phyloP scores from a whole-genome alignment of 2,329 filamentous ascomycete species.

The Leptographium galeiforme region DNA sequence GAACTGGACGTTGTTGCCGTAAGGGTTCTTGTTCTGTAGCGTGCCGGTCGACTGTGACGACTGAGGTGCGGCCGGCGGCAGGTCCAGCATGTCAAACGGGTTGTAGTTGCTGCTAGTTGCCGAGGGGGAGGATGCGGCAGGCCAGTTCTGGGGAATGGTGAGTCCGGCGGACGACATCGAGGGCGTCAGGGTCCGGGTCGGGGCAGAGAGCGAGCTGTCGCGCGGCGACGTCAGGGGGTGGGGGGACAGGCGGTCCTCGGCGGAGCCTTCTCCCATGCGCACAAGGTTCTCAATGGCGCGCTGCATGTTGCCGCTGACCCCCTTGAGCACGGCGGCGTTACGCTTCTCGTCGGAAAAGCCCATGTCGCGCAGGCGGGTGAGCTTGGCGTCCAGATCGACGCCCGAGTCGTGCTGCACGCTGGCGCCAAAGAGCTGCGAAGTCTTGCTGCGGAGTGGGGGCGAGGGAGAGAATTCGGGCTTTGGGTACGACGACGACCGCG shows the following conservation, averaged over 20 bases:
- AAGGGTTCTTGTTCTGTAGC: constrained; percentile 43
- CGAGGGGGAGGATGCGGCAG: constrained; percentile 21
- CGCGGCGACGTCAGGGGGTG: constrained; percentile 27
- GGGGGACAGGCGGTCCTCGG: constrained; percentile 30
- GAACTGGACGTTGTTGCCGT: constrained; percentile 54
- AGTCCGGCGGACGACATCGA: constrained; percentile 22
- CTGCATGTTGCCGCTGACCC: constrained; percentile 73
- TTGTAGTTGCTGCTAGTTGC: constrained; percentile 29
- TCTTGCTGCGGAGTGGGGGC: constrained; percentile 39
- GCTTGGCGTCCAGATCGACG: constrained; percentile 55
- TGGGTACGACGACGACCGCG: constrained; percentile 7
- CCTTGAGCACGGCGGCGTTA: constrained; percentile 67
- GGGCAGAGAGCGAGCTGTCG: constrained; percentile 29
- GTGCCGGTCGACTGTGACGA: constrained; percentile 53
- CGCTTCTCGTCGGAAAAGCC: constrained; percentile 75
- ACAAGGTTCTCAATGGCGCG: constrained; percentile 75
- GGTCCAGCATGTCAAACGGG: constrained; percentile 57
- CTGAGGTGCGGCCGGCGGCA: constrained; percentile 38
- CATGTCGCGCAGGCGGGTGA: constrained; percentile 73
- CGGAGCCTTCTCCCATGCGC: constrained; percentile 65
- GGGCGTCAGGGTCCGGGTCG: constrained; percentile 40
- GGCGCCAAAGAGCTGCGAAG: constrained; percentile 56
- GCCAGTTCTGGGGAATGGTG: constrained; percentile 12
- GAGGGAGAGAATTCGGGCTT: constrained; percentile 16
- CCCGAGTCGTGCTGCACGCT: constrained; percentile 38